Conservation (phyloP, 2,329 filamentous ascomycete species). For the Sphaerulina populicola region DNA sequence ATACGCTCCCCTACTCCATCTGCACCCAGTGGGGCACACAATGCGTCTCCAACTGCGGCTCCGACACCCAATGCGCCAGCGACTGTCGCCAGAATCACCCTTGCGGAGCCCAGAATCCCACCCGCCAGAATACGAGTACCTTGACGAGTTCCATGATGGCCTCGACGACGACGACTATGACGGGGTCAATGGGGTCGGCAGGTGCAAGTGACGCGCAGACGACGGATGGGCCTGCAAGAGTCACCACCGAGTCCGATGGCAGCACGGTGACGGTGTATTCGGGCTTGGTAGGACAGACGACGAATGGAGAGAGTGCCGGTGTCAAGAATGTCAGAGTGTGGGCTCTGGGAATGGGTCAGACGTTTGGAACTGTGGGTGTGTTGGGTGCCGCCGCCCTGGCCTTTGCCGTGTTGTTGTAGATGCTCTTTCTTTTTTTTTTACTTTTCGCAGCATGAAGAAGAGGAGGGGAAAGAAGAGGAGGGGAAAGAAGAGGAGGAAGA, state of each 20-base stretch:
- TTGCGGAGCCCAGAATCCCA: constrained; percentile 62
- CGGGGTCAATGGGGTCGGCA: constrained; percentile 25
- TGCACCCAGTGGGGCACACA: constrained; percentile 64
- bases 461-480: not conserved
- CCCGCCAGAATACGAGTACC: constrained; percentile 49
- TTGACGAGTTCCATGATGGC: constrained; percentile 33
- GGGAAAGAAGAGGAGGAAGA: not conserved
- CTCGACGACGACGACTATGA: too few species aligned
- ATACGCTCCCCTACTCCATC: constrained; percentile 69
- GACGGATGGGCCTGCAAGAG: constrained; percentile 29
- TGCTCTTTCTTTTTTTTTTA: not conserved
- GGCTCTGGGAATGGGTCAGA: constrained; percentile 46
- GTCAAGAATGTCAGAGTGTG: constrained; percentile 27
- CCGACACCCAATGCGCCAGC: constrained; percentile 50
- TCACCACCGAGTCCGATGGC: constrained; percentile 29
- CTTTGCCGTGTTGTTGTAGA: constrained; percentile 41
- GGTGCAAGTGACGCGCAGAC: constrained; percentile 31
- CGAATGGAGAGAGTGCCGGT: constrained; percentile 21
- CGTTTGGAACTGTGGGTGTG: constrained; percentile 50
- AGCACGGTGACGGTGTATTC: constrained; percentile 35
- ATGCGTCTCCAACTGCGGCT: constrained; percentile 47
- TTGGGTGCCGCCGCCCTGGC: constrained; percentile 50
- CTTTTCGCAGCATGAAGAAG: not conserved
- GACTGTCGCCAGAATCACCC: constrained; percentile 58
- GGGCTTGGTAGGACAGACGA: constrained; percentile 36